Evolutionary conservation across 371 early-diverging fungal species (phyloP).

Genomic region (Rhizopus stolonifer): DNA sequence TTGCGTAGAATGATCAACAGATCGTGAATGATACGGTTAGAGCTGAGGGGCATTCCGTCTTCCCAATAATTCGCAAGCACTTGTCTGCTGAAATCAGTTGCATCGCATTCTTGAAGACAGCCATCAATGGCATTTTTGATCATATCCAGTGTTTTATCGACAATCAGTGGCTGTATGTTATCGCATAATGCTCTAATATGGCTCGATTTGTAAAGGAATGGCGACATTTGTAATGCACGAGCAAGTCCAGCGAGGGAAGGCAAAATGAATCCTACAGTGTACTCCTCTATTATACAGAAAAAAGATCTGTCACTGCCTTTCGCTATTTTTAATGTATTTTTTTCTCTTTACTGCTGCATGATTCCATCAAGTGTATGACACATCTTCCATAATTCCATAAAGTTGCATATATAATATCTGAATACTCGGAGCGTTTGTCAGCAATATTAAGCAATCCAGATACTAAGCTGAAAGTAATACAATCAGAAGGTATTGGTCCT

Average conservation of each 20-base stretch:
- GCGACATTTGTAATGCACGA: slow-evolving; percentile 55
- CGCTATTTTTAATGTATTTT: no score
- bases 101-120: slow-evolving; percentile 24
- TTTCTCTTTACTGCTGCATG: slow-evolving; percentile 10
- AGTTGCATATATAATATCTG: slow-evolving; percentile 34
- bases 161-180: slow-evolving; percentile 46
- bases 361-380: slow-evolving; percentile 16
- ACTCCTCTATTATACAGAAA: slow-evolving; percentile 28
- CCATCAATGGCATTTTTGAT: slow-evolving; percentile 46
- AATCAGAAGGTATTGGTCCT: slow-evolving; percentile 36
- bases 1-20: slow-evolving; percentile 50
- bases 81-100: slow-evolving; percentile 20
- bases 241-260: slow-evolving; percentile 61
- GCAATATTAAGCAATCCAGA: slow-evolving; percentile 53
- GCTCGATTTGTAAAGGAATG: slow-evolving; percentile 39
- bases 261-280: slow-evolving; percentile 50
- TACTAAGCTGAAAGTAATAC: slow-evolving; percentile 39
- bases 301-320: not conserved
- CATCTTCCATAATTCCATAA: slow-evolving; percentile 32
- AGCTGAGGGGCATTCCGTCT: slow-evolving; percentile 39
- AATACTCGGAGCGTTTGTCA: slow-evolving; percentile 28
- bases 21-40: slow-evolving; percentile 46
- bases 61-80: slow-evolving; percentile 41
- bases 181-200: slow-evolving; percentile 42
- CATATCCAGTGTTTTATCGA: slow-evolving; percentile 35